Percentiles rank a stretch among this genome's conserved stretches.
phyloP scores from a whole-genome alignment of 2,329 filamentous ascomycete species.

The Emmonsiellopsis sp. region DNA sequence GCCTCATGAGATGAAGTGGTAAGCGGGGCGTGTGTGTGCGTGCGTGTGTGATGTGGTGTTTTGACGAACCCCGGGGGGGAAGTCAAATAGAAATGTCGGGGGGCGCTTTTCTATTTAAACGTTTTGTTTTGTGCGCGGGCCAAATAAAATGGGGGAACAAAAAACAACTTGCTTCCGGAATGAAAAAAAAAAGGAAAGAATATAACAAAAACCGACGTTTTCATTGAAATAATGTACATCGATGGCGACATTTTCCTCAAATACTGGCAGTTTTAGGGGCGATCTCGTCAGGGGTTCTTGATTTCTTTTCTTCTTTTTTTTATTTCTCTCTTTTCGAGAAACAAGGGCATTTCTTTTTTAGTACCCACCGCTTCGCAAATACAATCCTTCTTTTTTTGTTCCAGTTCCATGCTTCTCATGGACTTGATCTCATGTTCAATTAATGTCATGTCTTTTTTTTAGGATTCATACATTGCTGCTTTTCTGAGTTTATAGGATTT shows the following conservation, averaged over 20 bases:
- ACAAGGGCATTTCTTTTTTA: constrained; percentile 3
- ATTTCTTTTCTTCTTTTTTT: neutral
- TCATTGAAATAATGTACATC: constrained; percentile 6
- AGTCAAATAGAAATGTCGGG: constrained; percentile 6
- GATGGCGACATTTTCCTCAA: neutral
- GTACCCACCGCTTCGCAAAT: constrained; percentile 8
- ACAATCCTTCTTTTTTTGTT: constrained; percentile 3
- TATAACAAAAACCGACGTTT: neutral
- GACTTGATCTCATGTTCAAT: neutral
- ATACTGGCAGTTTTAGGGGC: neutral
- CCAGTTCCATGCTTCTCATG: neutral
- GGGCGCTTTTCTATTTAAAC: neutral
- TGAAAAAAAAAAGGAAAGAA: neutral
- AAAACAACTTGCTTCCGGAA: neutral
- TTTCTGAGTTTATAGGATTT: neutral
- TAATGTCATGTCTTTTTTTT: neutral
- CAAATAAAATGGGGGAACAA: neutral
- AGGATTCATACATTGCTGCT: neutral
- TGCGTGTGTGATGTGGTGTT: too few relatives aligned
- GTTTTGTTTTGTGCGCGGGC: neutral
- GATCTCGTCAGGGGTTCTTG: neutral
- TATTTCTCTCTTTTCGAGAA: constrained; percentile 2
- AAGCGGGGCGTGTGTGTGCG: constrained; percentile 31
- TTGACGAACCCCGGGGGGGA: constrained; percentile 24
- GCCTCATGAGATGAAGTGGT: constrained; percentile 99